phyloP scores from a whole-genome alignment of 495 filamentous ascomycete species.

The Aspergillus affinis region DNA sequence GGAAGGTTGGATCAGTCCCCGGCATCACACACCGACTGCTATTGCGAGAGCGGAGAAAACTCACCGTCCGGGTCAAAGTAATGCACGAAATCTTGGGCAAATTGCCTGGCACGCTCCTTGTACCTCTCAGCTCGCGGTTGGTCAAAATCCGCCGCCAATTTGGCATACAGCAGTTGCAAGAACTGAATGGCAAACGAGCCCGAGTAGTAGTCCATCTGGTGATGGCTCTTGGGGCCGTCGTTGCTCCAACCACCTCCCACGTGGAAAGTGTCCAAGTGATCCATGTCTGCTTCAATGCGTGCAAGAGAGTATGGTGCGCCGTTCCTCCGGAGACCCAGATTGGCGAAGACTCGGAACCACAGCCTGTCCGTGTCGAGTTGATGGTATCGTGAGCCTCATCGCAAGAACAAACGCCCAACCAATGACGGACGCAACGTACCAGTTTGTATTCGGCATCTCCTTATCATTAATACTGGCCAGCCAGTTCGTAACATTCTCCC shows the following conservation, averaged over 20 bases:
- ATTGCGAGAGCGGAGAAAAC: conserved; percentile 13
- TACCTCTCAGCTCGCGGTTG: conserved; percentile 67
- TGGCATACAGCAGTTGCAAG: conserved; percentile 73
- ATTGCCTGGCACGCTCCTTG: conserved; percentile 60
- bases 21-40: not conserved
- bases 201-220: conserved; percentile 83
- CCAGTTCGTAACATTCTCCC: conserved; percentile 64
- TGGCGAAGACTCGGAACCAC: conserved; percentile 82
- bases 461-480: conserved; percentile 72
- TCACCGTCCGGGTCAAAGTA: conserved; percentile 67
- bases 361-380: conserved; percentile 32
- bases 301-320: conserved; percentile 64
- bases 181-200: conserved; percentile 80
- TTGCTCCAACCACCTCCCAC: conserved; percentile 78
- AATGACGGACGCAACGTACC: conserved; percentile 27
- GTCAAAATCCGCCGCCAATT: conserved; percentile 67
- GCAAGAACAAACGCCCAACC: not conserved
- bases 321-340: conserved; percentile 71
- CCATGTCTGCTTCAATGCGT: conserved; percentile 68
- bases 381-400: not conserved
- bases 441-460: conserved; percentile 64
- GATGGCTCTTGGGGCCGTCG: conserved; percentile 72
- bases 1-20: not conserved
- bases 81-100: conserved; percentile 68
- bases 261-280: conserved; percentile 77